Conservation (phyloP, 1,284 basidiomycete genomes). For the Stygiomarasmius scandens region DNA sequence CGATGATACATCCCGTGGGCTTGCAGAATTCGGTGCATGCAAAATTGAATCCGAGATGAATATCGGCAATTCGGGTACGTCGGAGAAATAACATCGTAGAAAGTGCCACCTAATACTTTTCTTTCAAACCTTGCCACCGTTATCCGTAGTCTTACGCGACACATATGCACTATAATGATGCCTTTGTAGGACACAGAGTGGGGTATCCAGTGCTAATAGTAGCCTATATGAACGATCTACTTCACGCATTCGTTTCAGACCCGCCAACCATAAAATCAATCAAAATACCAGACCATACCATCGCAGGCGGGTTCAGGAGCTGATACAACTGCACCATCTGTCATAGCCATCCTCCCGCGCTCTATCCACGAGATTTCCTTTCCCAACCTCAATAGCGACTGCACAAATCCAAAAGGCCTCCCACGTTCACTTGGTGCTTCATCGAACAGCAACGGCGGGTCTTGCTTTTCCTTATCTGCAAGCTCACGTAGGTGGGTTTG, state of each 20-base stretch:
- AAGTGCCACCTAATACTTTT: no score
- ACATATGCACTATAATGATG: no score
- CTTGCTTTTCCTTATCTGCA: background rate
- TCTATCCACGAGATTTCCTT: background rate
- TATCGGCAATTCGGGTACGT: no score
- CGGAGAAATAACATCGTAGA: no score
- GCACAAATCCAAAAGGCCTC: background rate
- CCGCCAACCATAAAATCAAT: background rate
- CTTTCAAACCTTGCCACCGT: no score
- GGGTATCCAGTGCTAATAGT: no score
- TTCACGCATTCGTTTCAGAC: background rate
- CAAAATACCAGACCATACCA: background rate
- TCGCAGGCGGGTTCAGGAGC: background rate
- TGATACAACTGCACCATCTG: background rate
- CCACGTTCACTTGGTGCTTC: background rate
- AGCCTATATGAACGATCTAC: background rate
- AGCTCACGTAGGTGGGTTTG: background rate
- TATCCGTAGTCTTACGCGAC: no score
- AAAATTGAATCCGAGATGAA: no score
- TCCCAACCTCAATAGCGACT: background rate
- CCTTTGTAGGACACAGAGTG: no score
- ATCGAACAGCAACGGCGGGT: background rate
- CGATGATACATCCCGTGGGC: no score
- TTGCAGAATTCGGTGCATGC: no score
- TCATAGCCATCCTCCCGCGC: background rate